Base-by-base conservation (phyloP, 768 basidiomycete genomes). In the Amanita fuliginea region DNA sequence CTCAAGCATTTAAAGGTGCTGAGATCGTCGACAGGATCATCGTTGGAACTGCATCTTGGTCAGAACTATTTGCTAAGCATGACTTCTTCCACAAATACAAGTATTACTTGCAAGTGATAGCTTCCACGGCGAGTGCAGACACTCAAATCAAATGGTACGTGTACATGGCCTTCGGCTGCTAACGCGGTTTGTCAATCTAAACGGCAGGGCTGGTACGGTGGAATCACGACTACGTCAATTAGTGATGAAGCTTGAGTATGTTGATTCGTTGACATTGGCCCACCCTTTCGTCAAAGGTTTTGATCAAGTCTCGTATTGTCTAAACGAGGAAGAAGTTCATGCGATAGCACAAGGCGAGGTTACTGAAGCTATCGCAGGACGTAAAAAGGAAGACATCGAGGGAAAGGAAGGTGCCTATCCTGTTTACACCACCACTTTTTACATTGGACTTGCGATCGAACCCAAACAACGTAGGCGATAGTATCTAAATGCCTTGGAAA, bases 81-180 rank as follows among this genome's bases (percentile, higher is more conserved):
- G 93, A 97, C 64, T 98, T 99, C 66, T 99, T 98, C 74, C 82
- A 86, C 63, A 91, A 86, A 68, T 98, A 98, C 64, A 81, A 86
- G 54, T 93, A 94, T 70, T 98, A 98, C 64, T 76, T 98, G 18
- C 92, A 94, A 77, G 83, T 98, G 21, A 89, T 93, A 48, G 92
- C 95, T 6, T 92, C 90, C 4, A 90, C 93, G 22, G 88, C 80
- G 0, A 78, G 80, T 44, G 60, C 79, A 5, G 91, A 93, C n/a
- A 68, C 83, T 11, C 91, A 97, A 62, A 78, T 89, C 53, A 96
- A 96, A 69, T 98, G 95, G 95, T 94, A 58, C 49, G 80, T 65
- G 35, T 4, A 47, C 16, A 18, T 22, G 49, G 16, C 21, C 22
- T 26, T 51, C 26, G 18, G 26, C 19, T 6, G 13, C 13, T 39